Evolutionary conservation across 345 rosid species (phyloP).

Genomic region (Aethionema arabicum): DNA sequence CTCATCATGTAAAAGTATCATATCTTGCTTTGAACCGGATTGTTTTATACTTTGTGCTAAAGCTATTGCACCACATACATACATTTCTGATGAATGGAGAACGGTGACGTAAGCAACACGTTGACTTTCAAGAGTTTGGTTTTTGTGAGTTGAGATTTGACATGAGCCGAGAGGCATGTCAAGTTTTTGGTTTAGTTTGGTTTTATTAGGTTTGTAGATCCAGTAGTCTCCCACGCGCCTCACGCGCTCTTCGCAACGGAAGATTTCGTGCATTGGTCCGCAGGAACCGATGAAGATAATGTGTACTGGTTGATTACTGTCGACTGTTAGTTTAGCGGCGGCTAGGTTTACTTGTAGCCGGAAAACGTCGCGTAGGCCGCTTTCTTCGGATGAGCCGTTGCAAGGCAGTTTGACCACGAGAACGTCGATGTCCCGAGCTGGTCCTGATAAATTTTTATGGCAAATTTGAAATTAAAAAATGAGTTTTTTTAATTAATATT

Average conservation of each 20-base stretch:
- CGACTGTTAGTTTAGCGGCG: constrained; percentile 65
- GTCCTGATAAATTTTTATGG: too few species aligned
- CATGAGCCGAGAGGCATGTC: constrained; percentile 82
- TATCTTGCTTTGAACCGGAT: constrained; percentile 47
- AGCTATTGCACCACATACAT: constrained; percentile 91
- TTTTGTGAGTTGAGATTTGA: constrained; percentile 49
- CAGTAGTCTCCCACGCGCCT: constrained; percentile 53
- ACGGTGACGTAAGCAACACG: constrained; percentile 74
- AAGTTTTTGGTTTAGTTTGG: constrained; percentile 55
- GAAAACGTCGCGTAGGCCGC: constrained; percentile 60
- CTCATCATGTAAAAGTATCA: constrained; percentile 68
- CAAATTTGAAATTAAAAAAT: too few species aligned
- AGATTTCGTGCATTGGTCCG: constrained; percentile 81
- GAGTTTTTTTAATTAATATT: too few species aligned
- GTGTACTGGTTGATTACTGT: constrained; percentile 47
- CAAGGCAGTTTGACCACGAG: constrained; percentile 69
- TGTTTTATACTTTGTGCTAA: constrained; percentile 75
- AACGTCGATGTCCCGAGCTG: constrained; percentile 48
- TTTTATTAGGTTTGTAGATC: constrained; percentile 65
- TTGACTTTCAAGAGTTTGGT: not conserved
- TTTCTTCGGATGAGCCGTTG: constrained; percentile 29
- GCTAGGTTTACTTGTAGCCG: constrained; percentile 82
- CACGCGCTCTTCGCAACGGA: constrained; percentile 71
- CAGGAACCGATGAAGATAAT: constrained; percentile 61
- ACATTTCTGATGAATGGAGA: constrained; percentile 76